Evolutionary conservation across 2,329 filamentous ascomycete genomes (phyloP), one percentile per base, ranked within the genome.

Genomic region (Colletotrichum tropicale): DNA sequence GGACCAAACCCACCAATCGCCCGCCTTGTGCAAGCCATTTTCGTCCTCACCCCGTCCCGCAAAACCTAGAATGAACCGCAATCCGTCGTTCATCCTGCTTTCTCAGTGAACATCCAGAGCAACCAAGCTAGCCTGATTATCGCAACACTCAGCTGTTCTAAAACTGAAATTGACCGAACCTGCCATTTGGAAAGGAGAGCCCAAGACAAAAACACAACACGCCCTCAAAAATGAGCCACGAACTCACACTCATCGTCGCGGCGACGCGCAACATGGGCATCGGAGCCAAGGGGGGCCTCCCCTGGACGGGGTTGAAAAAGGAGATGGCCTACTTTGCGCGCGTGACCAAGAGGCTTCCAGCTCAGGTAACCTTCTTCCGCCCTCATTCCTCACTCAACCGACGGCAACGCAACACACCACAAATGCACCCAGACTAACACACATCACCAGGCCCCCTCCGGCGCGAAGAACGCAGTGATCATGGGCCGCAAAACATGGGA

Each of bases 401-500:
- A 48, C 6, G 10, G 43, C 9, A 1, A 21, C 18, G n/a, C 43
- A 48, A 48, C 18, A 48, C 43, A 21, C 18, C 18, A 4, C 18
- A 12, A 13, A 52, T 52, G 43, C 43, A 52, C 10, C n/a, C n/a
- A 21, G 12, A 52, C 43, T 52, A 52, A 52, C 43, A 52, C 43
- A 52, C 43, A 52, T 1, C 12, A 52, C 10, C 65, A 86, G 84
- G 76, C 81, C 6, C 80, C 84, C 3, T 74, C 84, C 9, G 78
- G 82, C 1, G 79, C 86, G 56, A 74, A 86, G 78, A 96, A 96
- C 84, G 94, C 95, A 21, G 95, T 98, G 67, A 94, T 99, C 79
- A 99, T 99, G 97, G 97, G 97, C 76, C 94, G 97, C 81, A 98
- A 98, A 85, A 99, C 97, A 0, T 99, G 96, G 93, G 95, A 98